Base-by-base conservation (phyloP, 2,329 filamentous ascomycete genomes). In the Microthyrium microscopicum region DNA sequence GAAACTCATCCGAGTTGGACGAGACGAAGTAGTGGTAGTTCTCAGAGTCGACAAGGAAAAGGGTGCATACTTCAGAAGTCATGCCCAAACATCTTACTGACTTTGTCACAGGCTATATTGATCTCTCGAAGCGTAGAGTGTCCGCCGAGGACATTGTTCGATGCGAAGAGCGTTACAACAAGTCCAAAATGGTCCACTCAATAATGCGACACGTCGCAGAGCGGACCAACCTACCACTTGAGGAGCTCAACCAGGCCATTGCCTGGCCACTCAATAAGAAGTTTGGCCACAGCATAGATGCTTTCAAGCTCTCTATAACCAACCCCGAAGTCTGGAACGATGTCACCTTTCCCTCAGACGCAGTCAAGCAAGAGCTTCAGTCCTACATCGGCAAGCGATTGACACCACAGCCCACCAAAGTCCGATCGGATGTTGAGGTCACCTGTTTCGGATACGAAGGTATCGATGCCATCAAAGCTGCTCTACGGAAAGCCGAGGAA, bases 1-100 rank as follows among this genome's bases (percentile, higher is more conserved):
- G 61, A 98, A 98, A 64, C 77, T 98, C 45, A 98, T 98, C 50
- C 77, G 89, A 45, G 89, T 98, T 41, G 91, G 91, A 38, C 79
- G 91, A 48, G 98, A 98, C 53, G 89, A 98, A 60, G 89, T 98
- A 36, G 89, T 98, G 34, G 91, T 98, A 29, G 89, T 98, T 44
- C 79, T 98, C 45, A 77, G 89, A 69, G 89, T 98, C 44, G 89
- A 98, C 67, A 95, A 95, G 66, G 89, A 98, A 66, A 98, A 98
- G 68, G 83, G 81, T 71, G 60, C 48, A 64, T 20, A 19, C 15
- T 19, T 8, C 9, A 9, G 15, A 8, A 9, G 15, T 11, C 27
- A 11, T 8, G 8, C 11, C 15, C 15, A 15, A 33, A 5, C 21
- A 9, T 9, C 27, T 29, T 26, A 22, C 18, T 8, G 15, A 29